A percentile compares a stretch with the other conserved stretches of the same genome.
phyloP scores from a whole-genome alignment of 164 flowering plant genomes.

The Buxus sempervirens region DNA sequence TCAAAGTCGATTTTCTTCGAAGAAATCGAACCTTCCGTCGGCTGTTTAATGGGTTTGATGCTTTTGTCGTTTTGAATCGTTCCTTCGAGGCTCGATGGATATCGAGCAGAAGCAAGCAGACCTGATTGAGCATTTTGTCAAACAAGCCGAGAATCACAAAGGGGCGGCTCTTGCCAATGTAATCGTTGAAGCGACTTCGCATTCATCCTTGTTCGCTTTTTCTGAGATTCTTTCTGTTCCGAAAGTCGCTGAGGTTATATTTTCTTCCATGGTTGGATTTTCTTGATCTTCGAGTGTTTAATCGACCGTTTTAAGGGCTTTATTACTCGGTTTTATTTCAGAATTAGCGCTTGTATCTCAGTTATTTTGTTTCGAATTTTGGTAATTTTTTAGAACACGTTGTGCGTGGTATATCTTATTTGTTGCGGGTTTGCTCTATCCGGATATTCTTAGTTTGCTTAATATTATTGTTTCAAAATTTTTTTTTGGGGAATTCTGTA shows the following conservation, averaged over 20 bases:
- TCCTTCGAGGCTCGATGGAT: constrained; percentile 45
- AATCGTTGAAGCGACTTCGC: constrained; percentile 73
- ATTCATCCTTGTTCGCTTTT: constrained; percentile 84
- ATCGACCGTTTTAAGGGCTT: no score
- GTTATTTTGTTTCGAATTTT: no score
- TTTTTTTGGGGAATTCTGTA: no score
- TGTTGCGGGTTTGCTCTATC: no score
- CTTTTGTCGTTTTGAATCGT: background rate
- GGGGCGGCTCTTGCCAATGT: constrained; percentile 53
- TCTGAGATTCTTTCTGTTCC: constrained; percentile 89
- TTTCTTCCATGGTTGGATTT: background rate
- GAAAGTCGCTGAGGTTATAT: constrained; percentile 50
- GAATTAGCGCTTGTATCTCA: no score
- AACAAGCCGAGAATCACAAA: constrained; percentile 50
- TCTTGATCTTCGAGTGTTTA: background rate
- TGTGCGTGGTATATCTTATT: no score
- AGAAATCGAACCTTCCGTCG: background rate
- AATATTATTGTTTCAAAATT: no score
- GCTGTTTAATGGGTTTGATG: background rate
- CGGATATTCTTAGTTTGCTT: no score
- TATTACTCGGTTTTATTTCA: no score
- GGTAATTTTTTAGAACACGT: no score
- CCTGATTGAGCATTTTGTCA: constrained; percentile 65
- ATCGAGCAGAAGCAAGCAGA: constrained; percentile 86
- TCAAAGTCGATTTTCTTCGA: background rate